These are phyloP conservation scores for Cruciata laevipes DNA, from an alignment of 257 asterid species.

Conservation along the genomic window DNA sequence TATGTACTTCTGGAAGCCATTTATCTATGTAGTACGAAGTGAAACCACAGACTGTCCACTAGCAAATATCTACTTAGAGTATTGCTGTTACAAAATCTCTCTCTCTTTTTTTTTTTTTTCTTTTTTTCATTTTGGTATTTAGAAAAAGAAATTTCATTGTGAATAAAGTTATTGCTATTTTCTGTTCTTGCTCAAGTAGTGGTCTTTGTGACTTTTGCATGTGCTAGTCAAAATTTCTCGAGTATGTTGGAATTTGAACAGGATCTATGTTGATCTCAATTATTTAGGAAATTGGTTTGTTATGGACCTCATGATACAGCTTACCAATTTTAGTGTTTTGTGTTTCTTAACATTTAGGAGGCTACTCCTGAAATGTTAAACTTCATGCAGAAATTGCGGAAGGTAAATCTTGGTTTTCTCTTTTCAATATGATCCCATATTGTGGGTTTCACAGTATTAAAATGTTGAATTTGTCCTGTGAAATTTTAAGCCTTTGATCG, in stretches of 20 bases:
- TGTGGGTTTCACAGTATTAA: background rate
- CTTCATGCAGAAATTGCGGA: constrained; percentile 70
- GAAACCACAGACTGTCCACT: too few relatives aligned
- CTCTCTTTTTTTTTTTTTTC: too few relatives aligned
- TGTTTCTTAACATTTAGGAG: constrained; percentile 31
- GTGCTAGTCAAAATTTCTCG: background rate
- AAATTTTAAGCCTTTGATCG: background rate
- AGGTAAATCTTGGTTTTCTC: constrained; percentile 35
- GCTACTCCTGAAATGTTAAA: constrained; percentile 63
- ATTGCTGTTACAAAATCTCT: too few relatives aligned
- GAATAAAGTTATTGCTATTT: background rate
- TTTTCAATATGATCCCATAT: background rate
- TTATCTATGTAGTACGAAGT: too few relatives aligned
- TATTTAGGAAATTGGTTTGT: background rate
- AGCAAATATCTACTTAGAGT: background rate
- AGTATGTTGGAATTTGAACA: background rate
- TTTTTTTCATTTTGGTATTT: background rate
- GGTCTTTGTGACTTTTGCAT: background rate
- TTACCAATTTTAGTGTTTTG: background rate
- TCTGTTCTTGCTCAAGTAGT: background rate
- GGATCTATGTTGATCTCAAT: background rate
- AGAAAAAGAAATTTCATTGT: background rate
- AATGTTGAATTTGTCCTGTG: background rate
- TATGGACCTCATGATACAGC: background rate
- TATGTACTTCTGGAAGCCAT: too few relatives aligned